These are phyloP conservation scores for Pyrus bretschneideri DNA, from an alignment of 306 rosid species.

Conservation along the genomic window DNA sequence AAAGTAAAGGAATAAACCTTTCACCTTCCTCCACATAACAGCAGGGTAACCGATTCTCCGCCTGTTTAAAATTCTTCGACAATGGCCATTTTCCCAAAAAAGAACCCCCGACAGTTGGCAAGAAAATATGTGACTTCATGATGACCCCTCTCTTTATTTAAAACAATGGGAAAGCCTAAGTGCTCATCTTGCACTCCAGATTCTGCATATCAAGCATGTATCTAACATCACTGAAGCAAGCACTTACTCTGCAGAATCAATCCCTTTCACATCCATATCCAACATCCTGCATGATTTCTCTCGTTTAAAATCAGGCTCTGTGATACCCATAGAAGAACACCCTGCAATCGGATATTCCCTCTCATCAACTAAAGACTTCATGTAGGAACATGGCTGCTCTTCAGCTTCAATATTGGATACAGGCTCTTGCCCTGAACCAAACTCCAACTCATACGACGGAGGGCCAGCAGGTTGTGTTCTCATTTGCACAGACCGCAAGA, in stretches of 20 bases:
- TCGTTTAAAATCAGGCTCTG: conserved; percentile 40
- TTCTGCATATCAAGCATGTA: background rate
- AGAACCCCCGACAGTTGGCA: background rate
- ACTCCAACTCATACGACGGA: conserved; percentile 52
- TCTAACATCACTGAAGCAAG: background rate
- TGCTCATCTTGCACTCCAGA: background rate
- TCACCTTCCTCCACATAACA: background rate
- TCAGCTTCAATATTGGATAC: conserved; percentile 55
- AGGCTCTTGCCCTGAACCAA: conserved; percentile 57
- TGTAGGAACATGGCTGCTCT: conserved; percentile 54
- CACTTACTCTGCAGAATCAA: conserved; percentile 40
- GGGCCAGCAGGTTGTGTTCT: conserved; percentile 66
- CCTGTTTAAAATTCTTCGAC: background rate
- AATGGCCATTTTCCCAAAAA: background rate
- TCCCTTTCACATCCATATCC: conserved; percentile 43
- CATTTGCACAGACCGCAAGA: conserved; percentile 93
- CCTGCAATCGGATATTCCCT: conserved; percentile 64
- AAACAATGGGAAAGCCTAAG: background rate
- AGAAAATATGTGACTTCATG: background rate
- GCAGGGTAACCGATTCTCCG: background rate
- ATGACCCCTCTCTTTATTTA: background rate
- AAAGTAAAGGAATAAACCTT: background rate
- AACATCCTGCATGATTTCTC: conserved; percentile 50
- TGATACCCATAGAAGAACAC: conserved; percentile 45
- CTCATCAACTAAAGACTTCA: conserved; percentile 70